These are phyloP conservation scores for Saksenaea vasiformis DNA, from an alignment of 371 early-diverging fungal genomes.

Conservation along the genomic window DNA sequence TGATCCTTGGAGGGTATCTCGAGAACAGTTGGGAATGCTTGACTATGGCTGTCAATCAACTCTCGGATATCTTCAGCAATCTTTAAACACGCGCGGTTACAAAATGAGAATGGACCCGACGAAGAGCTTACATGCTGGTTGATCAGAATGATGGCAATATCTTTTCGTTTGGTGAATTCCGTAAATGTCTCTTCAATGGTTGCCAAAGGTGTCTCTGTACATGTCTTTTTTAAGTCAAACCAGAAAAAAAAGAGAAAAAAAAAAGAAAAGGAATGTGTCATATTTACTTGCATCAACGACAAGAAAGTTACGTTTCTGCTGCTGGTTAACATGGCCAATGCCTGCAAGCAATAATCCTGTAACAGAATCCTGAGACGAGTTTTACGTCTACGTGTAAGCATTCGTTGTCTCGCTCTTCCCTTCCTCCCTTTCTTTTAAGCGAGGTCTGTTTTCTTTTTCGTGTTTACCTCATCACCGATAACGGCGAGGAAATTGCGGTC, in stretches of 20 bases:
- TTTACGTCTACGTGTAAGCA: neutral
- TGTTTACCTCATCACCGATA: slow-evolving; percentile 94
- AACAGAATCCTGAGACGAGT: slow-evolving; percentile 83
- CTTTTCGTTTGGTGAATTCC: slow-evolving; percentile 90
- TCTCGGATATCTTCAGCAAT: slow-evolving; percentile 93
- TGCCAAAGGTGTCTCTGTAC: slow-evolving; percentile 84
- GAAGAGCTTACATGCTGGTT: slow-evolving; percentile 85
- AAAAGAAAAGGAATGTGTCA: neutral
- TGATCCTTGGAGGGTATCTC: slow-evolving; percentile 99
- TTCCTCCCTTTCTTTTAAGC: neutral
- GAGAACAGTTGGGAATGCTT: slow-evolving; percentile 95
- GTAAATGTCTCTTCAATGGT: slow-evolving; percentile 89
- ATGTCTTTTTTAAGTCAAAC: neutral
- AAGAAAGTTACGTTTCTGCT: slow-evolving; percentile 90
- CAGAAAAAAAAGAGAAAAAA: neutral
- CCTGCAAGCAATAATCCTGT: slow-evolving; percentile 97
- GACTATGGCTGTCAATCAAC: slow-evolving; percentile 85
- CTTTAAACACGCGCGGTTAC: slow-evolving; percentile 33
- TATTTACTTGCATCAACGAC: slow-evolving; percentile 92
- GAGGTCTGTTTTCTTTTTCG: neutral
- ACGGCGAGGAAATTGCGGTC: slow-evolving; percentile 91
- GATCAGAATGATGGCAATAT: slow-evolving; percentile 97
- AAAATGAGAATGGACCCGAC: neutral
- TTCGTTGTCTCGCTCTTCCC: neutral
- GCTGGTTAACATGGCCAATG: slow-evolving; percentile 88